These are phyloP conservation scores for Solanum piurae DNA, from an alignment of 257 asterid species.

Conservation along the genomic window DNA sequence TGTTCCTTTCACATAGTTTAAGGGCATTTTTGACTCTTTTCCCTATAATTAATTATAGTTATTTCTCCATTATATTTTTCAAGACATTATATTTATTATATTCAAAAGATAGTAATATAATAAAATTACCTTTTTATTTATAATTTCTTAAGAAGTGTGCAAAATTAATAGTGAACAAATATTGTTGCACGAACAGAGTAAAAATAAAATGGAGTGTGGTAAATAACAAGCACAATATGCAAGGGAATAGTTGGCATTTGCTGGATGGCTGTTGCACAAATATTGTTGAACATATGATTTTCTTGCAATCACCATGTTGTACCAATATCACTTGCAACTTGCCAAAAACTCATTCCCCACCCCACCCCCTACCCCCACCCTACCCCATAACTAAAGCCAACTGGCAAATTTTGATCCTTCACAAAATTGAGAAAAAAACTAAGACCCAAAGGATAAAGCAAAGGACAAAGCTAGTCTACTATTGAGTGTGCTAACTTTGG, in stretches of 20 bases:
- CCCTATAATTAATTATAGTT: no score
- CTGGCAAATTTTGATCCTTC: constrained; percentile 73
- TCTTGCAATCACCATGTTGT: constrained; percentile 14
- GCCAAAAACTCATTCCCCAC: background rate
- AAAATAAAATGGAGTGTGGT: background rate
- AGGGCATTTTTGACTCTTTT: no score
- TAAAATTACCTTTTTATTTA: no score
- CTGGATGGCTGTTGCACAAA: constrained; percentile 8
- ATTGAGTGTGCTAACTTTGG: constrained; percentile 39
- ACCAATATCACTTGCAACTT: constrained; percentile 26
- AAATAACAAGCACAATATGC: background rate
- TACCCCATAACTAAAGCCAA: constrained; percentile 25
- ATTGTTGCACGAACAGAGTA: background rate
- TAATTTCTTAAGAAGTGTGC: background rate
- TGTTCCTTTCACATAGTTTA: no score
- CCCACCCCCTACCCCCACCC: background rate
- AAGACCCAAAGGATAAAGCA: constrained; percentile 34
- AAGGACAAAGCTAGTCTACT: constrained; percentile 54
- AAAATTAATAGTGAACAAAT: no score
- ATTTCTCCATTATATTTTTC: no score
- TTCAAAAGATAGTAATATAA: no score
- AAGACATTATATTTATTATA: background rate
- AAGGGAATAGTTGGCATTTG: constrained; percentile 2
- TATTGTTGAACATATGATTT: constrained; percentile 1
- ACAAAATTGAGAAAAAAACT: constrained; percentile 30